Conservation (phyloP, 1,139 yeast species). For the Suhomyces yuchorum region DNA sequence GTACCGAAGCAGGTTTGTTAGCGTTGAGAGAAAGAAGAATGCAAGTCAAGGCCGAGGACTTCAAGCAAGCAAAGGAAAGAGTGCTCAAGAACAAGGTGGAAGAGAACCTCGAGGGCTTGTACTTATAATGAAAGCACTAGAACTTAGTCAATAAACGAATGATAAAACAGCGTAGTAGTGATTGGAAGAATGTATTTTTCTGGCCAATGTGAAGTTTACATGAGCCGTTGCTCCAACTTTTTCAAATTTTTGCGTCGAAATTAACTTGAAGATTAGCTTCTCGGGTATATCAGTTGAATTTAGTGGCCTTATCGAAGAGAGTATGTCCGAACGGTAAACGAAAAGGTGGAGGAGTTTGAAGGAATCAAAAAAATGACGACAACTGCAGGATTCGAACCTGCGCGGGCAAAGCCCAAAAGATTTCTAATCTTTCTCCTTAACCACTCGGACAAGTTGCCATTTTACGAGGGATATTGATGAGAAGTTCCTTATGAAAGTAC, state of each 20-base stretch:
- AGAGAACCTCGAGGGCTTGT: constrained; percentile 93
- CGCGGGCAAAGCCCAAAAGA: constrained; percentile 55
- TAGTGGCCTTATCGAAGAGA: too few relatives aligned
- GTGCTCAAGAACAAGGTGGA: constrained; percentile 97
- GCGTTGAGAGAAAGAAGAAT: constrained; percentile 97
- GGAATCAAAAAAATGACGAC: constrained; percentile 30
- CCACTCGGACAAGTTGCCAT: constrained; percentile 39
- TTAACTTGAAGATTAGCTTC: too few relatives aligned
- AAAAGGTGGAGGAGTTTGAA: too few relatives aligned
- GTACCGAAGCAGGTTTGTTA: constrained; percentile 95
- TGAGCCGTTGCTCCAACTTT: too few relatives aligned
- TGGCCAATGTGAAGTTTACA: too few relatives aligned
- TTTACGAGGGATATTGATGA: too few relatives aligned
- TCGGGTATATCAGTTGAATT: too few relatives aligned
- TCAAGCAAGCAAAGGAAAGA: constrained; percentile 92
- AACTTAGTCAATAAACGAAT: constrained; percentile 2
- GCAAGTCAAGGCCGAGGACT: constrained; percentile 96
- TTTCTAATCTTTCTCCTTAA: constrained; percentile 41
- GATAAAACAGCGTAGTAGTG: neutral
- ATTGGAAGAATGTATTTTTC: neutral
- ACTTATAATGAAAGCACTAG: constrained; percentile 49
- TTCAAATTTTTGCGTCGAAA: neutral
- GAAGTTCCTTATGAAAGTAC: too few relatives aligned
- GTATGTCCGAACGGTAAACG: too few relatives aligned
- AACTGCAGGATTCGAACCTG: constrained; percentile 57